Percentiles rank a stretch among this genome's conserved stretches.
Conservation (phyloP, 2,329 filamentous ascomycete genomes). For the Cladosporium sp. region DNA sequence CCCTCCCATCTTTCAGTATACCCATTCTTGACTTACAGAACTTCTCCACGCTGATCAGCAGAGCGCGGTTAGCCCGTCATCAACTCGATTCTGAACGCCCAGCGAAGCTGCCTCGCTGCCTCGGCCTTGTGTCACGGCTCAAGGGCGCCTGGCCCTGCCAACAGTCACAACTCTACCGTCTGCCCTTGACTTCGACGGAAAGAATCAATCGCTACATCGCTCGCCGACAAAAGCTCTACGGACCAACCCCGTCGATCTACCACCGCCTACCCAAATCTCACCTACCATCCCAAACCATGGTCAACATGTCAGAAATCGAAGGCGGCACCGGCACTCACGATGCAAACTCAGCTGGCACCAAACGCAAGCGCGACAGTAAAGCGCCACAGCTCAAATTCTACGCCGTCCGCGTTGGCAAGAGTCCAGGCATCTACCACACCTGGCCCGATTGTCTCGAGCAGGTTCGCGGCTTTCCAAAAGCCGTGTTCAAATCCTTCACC, state of each 20-base stretch:
- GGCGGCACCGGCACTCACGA: constrained; percentile 25
- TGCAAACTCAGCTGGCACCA: constrained; percentile 36
- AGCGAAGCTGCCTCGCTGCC: constrained; percentile 9
- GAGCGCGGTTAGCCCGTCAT: background rate
- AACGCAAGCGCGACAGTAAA: constrained; percentile 50
- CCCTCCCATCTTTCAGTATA: background rate
- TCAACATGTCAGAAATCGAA: constrained; percentile 18
- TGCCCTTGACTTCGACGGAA: constrained; percentile 4
- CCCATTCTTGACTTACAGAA: background rate
- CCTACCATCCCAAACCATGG: background rate
- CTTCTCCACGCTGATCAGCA: background rate
- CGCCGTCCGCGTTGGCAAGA: constrained; percentile 56
- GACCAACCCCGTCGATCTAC: background rate
- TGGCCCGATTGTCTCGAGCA: constrained; percentile 60
- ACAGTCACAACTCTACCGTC: constrained; percentile 1
- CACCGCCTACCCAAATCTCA: background rate
- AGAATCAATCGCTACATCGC: background rate
- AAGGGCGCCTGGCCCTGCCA: constrained; percentile 7
- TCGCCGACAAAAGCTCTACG: background rate
- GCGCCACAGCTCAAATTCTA: constrained; percentile 51
- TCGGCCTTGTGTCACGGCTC: background rate
- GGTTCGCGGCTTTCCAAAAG: constrained; percentile 54
- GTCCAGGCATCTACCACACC: constrained; percentile 58
- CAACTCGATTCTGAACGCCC: background rate
- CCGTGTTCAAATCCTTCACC: constrained; percentile 66